Conservation (phyloP, 495 filamentous ascomycete genomes). For the Hapsidospora chrysogenum region DNA sequence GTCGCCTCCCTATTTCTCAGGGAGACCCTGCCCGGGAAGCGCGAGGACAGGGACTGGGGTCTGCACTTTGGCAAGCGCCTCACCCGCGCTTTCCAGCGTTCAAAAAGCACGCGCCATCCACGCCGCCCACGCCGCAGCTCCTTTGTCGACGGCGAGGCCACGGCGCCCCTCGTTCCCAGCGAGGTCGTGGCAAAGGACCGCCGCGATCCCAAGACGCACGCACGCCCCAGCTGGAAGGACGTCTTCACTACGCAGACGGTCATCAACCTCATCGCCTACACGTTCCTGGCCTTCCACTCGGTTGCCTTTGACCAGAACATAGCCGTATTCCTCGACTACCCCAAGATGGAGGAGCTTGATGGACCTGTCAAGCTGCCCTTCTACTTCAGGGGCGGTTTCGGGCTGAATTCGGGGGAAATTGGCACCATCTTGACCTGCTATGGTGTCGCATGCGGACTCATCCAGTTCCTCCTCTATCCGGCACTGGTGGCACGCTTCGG, state of each 20-base stretch:
- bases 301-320: conserved; percentile 69
- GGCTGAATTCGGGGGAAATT: conserved; percentile 50
- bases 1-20: conserved; percentile 57
- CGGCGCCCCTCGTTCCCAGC: conserved; percentile 26
- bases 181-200: conserved; percentile 1
- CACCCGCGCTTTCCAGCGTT: conserved; percentile 15
- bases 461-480: conserved; percentile 72
- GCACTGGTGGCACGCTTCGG: conserved; percentile 48
- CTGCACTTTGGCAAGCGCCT: conserved; percentile 42
- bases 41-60: conserved; percentile 49
- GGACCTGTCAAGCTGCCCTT: conserved; percentile 54
- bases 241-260: conserved; percentile 60
- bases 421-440: conserved; percentile 64
- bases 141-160: conserved; percentile 24
- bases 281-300: conserved; percentile 55
- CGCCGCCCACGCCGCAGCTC: conserved; percentile 15
- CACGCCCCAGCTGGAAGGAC: conserved; percentile 38
- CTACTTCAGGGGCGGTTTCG: conserved; percentile 65
- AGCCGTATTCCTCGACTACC: conserved; percentile 69
- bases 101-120: conserved; percentile 5
- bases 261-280: conserved; percentile 61
- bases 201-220: conserved; percentile 5
- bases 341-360: conserved; percentile 26
- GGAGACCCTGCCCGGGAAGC: conserved; percentile 58
- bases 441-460: conserved; percentile 50